A percentile compares a stretch with the other conserved stretches of the same genome.
phyloP scores from a whole-genome alignment of 176 grass and related monocot species.

The Carex pumila region DNA sequence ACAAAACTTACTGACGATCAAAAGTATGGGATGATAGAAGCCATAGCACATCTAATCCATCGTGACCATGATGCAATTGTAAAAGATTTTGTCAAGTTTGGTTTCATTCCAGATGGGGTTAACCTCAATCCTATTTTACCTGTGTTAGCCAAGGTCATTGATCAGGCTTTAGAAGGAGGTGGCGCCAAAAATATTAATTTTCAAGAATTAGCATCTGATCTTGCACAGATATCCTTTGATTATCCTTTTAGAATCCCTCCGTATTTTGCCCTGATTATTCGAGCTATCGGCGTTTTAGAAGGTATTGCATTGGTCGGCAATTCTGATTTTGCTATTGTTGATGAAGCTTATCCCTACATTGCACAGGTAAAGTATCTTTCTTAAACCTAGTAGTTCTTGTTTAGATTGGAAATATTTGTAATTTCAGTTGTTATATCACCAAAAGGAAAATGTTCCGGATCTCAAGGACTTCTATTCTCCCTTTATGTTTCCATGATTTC shows the following conservation, averaged over 20 bases:
- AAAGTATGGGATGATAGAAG: conserved; percentile 98
- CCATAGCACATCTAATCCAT: conserved; percentile 97
- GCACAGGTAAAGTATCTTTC: conserved; percentile 37
- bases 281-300: conserved; percentile 95
- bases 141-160: conserved; percentile 93
- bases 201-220: conserved; percentile 91
- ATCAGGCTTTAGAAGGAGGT: conserved; percentile 97
- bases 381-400: not conserved
- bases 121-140: conserved; percentile 91
- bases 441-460: not conserved
- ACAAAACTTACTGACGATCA: conserved; percentile 93
- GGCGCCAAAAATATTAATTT: conserved; percentile 99
- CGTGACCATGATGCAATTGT: conserved; percentile 93
- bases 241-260: conserved; percentile 97
- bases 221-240: conserved; percentile 98
- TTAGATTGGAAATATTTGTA: not conserved
- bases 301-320: conserved; percentile 97
- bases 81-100: conserved; percentile 95
- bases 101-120: conserved; percentile 90
- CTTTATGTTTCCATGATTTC: not conserved
- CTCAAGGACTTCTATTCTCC: not conserved
- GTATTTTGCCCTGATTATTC: conserved; percentile 97
- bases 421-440: not conserved
- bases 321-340: conserved; percentile 92
- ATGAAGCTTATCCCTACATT: conserved; percentile 98